phyloP scores from a whole-genome alignment of 495 filamentous ascomycete species.

The Penicillium ucsense region DNA sequence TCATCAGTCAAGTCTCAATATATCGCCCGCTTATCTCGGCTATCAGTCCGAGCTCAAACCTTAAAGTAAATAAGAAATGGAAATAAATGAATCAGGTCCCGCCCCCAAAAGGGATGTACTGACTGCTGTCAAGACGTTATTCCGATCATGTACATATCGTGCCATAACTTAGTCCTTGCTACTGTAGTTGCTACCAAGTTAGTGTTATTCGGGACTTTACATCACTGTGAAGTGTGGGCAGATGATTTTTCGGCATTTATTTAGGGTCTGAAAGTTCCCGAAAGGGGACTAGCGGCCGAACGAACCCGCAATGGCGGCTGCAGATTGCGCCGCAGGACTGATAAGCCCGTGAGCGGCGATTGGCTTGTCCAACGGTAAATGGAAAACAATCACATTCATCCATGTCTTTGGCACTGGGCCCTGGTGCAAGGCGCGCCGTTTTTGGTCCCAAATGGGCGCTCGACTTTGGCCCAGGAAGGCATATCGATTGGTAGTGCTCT shows the following conservation, averaged over 20 bases:
- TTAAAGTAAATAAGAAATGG: background rate
- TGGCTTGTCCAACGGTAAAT: background rate
- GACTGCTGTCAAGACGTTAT: too few species aligned
- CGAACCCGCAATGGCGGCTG: background rate
- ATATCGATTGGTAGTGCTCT: too few species aligned
- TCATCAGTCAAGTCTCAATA: too few species aligned
- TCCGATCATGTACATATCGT: too few species aligned
- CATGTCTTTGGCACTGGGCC: too few species aligned
- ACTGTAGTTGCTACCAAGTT: too few species aligned
- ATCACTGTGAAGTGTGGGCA: background rate
- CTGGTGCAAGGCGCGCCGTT: too few species aligned
- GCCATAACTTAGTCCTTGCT: too few species aligned
- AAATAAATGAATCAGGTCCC: background rate
- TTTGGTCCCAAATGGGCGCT: too few species aligned
- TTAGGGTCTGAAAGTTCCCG: background rate
- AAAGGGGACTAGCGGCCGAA: background rate
- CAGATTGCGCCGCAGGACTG: background rate
- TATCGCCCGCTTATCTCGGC: conserved; percentile 7
- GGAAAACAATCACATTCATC: background rate
- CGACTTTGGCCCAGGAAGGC: too few species aligned
- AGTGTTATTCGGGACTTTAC: too few species aligned
- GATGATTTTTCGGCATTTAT: background rate
- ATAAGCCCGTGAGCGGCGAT: conserved; percentile 13
- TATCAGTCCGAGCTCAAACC: background rate
- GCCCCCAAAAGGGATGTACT: too few species aligned